Base-by-base conservation (phyloP, 257 asterid genomes). In the Coffea eugenioides region DNA sequence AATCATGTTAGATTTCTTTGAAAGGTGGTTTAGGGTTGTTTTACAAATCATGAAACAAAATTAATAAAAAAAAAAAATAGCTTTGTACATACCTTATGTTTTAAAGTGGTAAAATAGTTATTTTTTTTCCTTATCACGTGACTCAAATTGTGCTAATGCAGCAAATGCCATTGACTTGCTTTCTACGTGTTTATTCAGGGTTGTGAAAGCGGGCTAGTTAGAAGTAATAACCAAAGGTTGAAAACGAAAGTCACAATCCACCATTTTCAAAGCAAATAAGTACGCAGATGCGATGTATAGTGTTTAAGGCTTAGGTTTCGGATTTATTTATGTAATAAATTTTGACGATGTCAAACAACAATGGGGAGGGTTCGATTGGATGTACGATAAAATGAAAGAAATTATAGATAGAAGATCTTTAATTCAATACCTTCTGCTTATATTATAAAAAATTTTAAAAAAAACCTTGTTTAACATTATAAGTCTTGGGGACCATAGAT, bases 401-500 rank as follows among this genome's bases (percentile, higher is more conserved):
- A 31, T 31, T 31, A 0, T 31, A 31, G 0, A 0, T 31, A 31
- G 0, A 31, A 31, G 31, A 31, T 31, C 31, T 31, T 31, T 0
- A 31, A 31, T 31, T 31, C 31, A 31, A 31, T 31, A 31, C 31
- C 31, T 31, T 31, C 0, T 31, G 0, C 0, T 31, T 31, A 31
- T 31, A 31, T 31, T 31, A 31, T 31, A 31, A 31, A 31, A 31
- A 31, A 31, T 31, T 31, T 31, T 31, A 0, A 31, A 31, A 27
- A 46, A 48, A 73, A 27, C 67, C 46, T 64, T 10, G 12, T 2
- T 15, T 73, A 27, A 3, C 59, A 73, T 73, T 23, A 59, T 57
- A 45, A 75, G 57, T 56, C 21, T 13, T 0, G 0, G 71, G 72
- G 79, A 76, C 73, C 80, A 65, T 73, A 43, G 59, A 36, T 61